These are phyloP conservation scores for Ricinus communis DNA, from an alignment of 345 rosid species.

Conservation along the genomic window DNA sequence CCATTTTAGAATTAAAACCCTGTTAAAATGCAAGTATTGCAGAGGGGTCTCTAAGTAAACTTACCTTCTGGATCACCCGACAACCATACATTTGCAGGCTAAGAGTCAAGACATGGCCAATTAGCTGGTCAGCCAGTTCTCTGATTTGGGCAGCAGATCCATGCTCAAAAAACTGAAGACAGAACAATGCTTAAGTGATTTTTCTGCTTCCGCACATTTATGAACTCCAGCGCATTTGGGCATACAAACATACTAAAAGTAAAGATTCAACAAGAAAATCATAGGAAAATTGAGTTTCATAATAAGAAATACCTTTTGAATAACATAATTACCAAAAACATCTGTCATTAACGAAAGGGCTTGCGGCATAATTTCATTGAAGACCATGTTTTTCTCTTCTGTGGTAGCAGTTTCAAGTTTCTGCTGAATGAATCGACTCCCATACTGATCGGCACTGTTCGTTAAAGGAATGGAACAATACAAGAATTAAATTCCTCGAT, in stretches of 20 bases:
- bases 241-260: conserved; percentile 14
- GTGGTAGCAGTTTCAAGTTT: conserved; percentile 85
- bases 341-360: conserved; percentile 88
- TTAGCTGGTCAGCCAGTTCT: conserved; percentile 78
- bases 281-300: not conserved
- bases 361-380: conserved; percentile 82
- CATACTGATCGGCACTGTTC: conserved; percentile 87
- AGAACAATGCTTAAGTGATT: not conserved
- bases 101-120: conserved; percentile 76
- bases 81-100: conserved; percentile 99
- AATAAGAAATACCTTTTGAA: conserved; percentile 69
- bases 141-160: conserved; percentile 81
- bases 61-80: conserved; percentile 95
- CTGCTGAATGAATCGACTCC: conserved; percentile 96
- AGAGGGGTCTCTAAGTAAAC: not conserved
- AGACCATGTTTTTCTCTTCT: conserved; percentile 90
- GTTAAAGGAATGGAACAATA: conserved; percentile 8
- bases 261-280: not conserved
- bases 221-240: not conserved
- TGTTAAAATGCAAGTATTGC: not conserved
- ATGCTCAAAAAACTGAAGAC: conserved; percentile 88
- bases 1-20: not conserved
- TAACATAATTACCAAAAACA: conserved; percentile 92
- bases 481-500: conserved; percentile 9
- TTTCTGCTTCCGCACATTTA: not conserved